Conservation (phyloP, 2,329 filamentous ascomycete species). For the Ploettnerulaceae sp. region DNA sequence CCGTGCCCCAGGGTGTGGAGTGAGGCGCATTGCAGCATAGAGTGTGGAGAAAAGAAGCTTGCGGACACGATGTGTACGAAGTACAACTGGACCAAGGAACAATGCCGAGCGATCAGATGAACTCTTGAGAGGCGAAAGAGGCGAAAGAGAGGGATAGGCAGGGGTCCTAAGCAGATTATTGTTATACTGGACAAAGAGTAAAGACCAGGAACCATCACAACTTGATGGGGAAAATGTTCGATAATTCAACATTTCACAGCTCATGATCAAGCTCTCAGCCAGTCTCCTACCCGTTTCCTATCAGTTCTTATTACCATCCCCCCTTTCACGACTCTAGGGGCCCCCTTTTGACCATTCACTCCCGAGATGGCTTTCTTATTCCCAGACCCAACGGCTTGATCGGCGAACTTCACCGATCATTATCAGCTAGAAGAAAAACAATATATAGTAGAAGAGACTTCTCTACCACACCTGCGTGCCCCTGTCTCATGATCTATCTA, state of each 20-base stretch:
- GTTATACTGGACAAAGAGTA: slow-evolving; percentile 1
- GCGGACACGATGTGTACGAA: slow-evolving; percentile 7
- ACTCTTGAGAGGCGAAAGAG: neutral
- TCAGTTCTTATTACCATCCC: neutral
- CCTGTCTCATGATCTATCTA: no score
- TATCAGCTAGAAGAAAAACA: neutral
- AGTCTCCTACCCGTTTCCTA: neutral
- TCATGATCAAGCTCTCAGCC: slow-evolving; percentile 10
- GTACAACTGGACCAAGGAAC: neutral
- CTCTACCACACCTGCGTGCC: slow-evolving; percentile 4
- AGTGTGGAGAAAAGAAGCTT: slow-evolving; percentile 10
- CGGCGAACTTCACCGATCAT: slow-evolving; percentile 13
- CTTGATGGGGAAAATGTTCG: slow-evolving; percentile 6
- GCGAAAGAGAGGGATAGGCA: neutral
- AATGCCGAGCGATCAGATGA: slow-evolving; percentile 13
- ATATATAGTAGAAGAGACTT: slow-evolving; percentile 7
- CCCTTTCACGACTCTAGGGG: slow-evolving; percentile 1
- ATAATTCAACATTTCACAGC: slow-evolving; percentile 6
- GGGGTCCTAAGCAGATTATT: neutral
- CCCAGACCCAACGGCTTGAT: slow-evolving; percentile 12
- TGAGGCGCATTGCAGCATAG: no score
- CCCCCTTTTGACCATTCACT: neutral
- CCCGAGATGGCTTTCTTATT: slow-evolving; percentile 7
- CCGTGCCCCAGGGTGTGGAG: slow-evolving; percentile 4
- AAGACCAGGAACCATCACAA: slow-evolving; percentile 11